Base-by-base conservation (phyloP, 2,329 filamentous ascomycete species). In the Cladobotryum protrusum region DNA sequence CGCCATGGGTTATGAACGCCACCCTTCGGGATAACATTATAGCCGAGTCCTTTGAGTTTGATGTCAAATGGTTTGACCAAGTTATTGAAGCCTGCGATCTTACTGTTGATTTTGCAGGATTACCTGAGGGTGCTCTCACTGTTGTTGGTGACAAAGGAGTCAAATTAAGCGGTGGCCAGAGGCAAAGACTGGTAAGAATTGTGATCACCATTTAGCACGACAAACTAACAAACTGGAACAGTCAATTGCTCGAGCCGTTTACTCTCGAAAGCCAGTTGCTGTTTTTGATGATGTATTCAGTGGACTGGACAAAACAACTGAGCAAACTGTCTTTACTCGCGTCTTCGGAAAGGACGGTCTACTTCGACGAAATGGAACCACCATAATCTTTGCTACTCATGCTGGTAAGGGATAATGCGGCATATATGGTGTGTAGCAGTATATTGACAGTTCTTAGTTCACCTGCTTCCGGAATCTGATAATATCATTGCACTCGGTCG, bases 401-500 rank as follows among this genome's bases (percentile, higher is more conserved):
- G 57, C 63, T n/a, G 54, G 64, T 60, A 49, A 54, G 58, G 35
- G 3, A 4, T 5, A 19, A 2, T 3, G 3, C 0, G 11, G 24
- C 24, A 5, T 9, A 8, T 9, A 29, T 29, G 6, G 3, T 29
- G 24, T 29, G 7, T 29, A 8, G 6, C 2, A 9, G 24, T 29
- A 8, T 9, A 29, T 29, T 29, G 11, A 29, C 11, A 5, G 4
- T 13, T 4, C 15, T 5, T 1, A 64, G 62, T 64, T 14, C 60
- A 65, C 24, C 55, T 57, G 3, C 56, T 77, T 1, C 68, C 71
- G 0, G 59, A 62, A 1, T 70, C 73, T 2, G 68, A 76, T 41
- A 66, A 72, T 35, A 67, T 78, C 7, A 65, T 77, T 46, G 70
- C 67, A 0, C 64, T 79, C 1, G 65, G 66, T 2, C 53, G 54